Evolutionary conservation across 306 rosid species (phyloP).

Genomic region (Corylus avellana): DNA sequence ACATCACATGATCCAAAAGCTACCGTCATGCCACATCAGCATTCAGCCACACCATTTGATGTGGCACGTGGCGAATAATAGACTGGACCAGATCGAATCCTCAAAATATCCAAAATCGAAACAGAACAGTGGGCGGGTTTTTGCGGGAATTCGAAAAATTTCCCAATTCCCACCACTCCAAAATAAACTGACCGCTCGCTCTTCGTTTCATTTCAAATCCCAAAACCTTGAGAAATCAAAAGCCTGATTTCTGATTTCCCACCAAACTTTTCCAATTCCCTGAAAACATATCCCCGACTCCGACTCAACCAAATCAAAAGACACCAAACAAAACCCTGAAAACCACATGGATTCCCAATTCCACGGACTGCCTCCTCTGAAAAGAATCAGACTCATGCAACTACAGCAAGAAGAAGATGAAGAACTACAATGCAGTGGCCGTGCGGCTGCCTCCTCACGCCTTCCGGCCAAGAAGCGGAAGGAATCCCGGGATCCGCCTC

Average conservation of each 20-base stretch:
- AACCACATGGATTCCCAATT: conserved; percentile 47
- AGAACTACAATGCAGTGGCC: neutral
- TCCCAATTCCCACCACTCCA: no score
- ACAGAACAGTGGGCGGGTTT: no score
- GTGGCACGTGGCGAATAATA: no score
- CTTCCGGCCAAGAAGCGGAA: conserved; percentile 80
- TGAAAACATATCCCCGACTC: neutral
- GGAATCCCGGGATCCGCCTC: conserved; percentile 40
- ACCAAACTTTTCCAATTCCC: no score
- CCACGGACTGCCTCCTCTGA: conserved; percentile 64
- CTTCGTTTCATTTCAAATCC: conserved; percentile 13
- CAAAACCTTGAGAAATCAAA: neutral
- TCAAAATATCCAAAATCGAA: no score
- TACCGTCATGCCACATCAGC: no score
- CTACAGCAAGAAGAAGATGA: conserved; percentile 26
- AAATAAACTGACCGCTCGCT: neutral
- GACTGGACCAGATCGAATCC: no score
- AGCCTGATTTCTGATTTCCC: no score
- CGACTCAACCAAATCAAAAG: neutral
- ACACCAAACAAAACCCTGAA: neutral
- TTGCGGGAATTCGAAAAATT: no score
- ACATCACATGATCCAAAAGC: no score
- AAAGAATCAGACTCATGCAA: conserved; percentile 63
- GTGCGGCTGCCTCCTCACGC: neutral
- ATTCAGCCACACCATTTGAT: no score